These are phyloP conservation scores for Lotus japonicus DNA, from an alignment of 306 rosid species.

Conservation along the genomic window DNA sequence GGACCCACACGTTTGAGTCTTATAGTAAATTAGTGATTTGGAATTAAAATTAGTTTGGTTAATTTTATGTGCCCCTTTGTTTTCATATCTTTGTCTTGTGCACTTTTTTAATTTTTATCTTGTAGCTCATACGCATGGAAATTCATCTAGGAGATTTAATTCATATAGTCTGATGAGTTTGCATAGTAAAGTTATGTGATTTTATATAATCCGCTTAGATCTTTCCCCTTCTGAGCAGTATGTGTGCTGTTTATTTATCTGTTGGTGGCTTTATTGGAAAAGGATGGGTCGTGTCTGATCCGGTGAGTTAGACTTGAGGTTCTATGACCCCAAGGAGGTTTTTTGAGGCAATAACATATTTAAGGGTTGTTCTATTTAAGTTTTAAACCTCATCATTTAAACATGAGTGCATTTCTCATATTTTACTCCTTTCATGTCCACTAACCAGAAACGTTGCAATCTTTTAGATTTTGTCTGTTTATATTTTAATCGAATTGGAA, in stretches of 20 bases:
- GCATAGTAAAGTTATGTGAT: background rate
- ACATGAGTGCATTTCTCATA: background rate
- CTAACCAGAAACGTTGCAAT: background rate
- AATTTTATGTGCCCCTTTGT: background rate
- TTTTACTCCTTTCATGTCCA: background rate
- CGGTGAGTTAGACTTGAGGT: background rate
- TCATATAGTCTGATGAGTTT: background rate
- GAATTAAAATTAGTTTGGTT: background rate
- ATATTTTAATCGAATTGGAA: background rate
- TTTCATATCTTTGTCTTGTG: background rate
- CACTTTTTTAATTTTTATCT: background rate
- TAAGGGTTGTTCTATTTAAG: background rate
- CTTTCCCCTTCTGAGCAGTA: background rate
- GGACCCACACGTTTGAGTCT: constrained; percentile 29
- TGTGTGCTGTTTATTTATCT: background rate
- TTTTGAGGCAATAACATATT: background rate
- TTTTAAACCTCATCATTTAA: background rate
- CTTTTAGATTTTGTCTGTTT: background rate
- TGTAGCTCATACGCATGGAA: background rate
- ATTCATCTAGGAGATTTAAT: background rate
- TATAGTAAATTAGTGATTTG: constrained; percentile 6
- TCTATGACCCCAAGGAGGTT: background rate
- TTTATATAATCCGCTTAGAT: background rate
- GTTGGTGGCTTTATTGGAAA: background rate
- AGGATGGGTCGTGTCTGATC: background rate